phyloP scores from a whole-genome alignment of 345 rosid genomes.

The Gossypioides kirkii region DNA sequence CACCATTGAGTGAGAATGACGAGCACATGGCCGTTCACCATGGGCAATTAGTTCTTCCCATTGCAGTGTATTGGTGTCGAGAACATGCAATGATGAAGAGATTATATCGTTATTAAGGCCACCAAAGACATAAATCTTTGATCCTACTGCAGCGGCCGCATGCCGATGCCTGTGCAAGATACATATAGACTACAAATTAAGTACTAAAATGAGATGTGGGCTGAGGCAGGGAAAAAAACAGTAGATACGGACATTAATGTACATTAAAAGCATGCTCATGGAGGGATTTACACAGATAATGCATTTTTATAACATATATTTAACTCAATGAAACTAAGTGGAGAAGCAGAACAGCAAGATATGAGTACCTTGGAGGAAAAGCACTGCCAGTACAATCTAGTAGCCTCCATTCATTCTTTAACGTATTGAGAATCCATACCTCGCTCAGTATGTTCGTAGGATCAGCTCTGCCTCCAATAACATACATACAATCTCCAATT shows the following conservation, averaged over 20 bases:
- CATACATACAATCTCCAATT: constrained; percentile 58
- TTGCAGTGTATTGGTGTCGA: constrained; percentile 44
- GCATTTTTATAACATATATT: not conserved
- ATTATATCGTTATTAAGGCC: constrained; percentile 56
- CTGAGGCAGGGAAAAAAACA: not conserved
- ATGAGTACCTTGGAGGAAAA: constrained; percentile 57
- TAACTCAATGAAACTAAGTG: not conserved
- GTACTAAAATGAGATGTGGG: not conserved
- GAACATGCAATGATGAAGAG: constrained; percentile 50
- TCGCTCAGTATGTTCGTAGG: constrained; percentile 63
- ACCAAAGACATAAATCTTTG: constrained; percentile 68
- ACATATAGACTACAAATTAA: constrained; percentile 13
- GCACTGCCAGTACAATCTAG: constrained; percentile 45
- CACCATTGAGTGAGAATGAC: constrained; percentile 90
- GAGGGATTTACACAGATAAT: not conserved
- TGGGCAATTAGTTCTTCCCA: constrained; percentile 56
- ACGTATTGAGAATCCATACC: constrained; percentile 61
- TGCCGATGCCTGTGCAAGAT: constrained; percentile 71
- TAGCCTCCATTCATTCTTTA: constrained; percentile 49
- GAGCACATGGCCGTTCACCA: constrained; percentile 69
- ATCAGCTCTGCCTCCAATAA: constrained; percentile 86
- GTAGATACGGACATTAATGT: not conserved
- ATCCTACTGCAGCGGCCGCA: constrained; percentile 70
- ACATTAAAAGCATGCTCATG: constrained; percentile 1
- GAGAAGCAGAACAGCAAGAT: not conserved